These are phyloP conservation scores for Sugiyamaella americana DNA, from an alignment of 805 yeast genomes.

Conservation along the genomic window DNA sequence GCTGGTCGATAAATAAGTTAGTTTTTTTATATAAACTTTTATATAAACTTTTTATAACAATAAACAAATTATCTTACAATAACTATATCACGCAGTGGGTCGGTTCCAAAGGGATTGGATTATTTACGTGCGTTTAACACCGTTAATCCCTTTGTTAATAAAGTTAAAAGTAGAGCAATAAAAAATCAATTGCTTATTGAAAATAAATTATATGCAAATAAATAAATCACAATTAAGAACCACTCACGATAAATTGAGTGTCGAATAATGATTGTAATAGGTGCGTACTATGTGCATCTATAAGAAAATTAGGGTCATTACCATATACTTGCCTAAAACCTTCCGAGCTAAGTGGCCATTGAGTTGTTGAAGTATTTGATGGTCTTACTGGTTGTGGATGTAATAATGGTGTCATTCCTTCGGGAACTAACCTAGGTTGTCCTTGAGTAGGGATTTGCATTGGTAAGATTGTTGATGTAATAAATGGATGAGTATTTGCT, in stretches of 20 bases:
- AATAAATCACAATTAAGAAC: neutral
- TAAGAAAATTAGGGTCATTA: conserved; percentile 6
- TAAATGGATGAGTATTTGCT: neutral
- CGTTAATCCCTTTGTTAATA: no score
- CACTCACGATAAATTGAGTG: neutral
- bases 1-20: no score
- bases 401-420: neutral
- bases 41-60: no score
- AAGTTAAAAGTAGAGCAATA: no score
- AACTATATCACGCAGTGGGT: no score
- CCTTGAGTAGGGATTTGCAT: conserved; percentile 1
- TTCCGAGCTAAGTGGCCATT: neutral
- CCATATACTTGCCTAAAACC: neutral
- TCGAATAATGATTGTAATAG: conserved; percentile 11
- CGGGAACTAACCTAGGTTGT: conserved; percentile 5
- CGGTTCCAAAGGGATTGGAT: no score
- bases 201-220: no score
- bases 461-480: neutral
- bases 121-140: no score
- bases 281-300: conserved; percentile 17
- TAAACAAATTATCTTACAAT: no score
- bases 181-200: no score
- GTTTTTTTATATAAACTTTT: no score
- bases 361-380: neutral
- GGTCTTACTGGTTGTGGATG: neutral